Percentiles rank a stretch among this genome's conserved stretches.
Evolutionary conservation across 139 green algal species (phyloP).

Genomic region (Chlorella sorokiniana): DNA sequence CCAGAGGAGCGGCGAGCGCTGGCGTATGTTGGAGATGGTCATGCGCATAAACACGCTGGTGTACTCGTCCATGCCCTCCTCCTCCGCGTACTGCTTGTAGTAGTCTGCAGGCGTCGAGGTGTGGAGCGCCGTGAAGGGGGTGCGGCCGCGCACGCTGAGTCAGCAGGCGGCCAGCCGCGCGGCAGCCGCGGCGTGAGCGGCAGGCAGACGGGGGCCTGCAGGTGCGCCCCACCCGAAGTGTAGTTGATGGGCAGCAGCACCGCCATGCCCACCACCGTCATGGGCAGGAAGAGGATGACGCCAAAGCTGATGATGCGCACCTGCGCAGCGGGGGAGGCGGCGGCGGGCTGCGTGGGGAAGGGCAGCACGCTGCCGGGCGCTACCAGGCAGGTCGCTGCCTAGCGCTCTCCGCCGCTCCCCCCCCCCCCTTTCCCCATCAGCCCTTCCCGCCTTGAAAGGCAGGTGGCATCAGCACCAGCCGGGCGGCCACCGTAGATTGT

Average conservation of each 20-base stretch:
- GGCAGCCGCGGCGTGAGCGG: too few species aligned
- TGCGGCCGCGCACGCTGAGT: neutral
- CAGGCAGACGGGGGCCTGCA: neutral
- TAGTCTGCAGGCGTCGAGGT: neutral
- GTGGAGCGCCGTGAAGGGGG: neutral
- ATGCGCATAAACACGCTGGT: conserved; percentile 43
- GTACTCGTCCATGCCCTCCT: conserved; percentile 29
- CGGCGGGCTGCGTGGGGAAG: too few species aligned
- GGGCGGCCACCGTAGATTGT: neutral
- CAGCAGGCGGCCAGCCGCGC: too few species aligned
- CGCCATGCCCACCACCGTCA: conserved; percentile 42
- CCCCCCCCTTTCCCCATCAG: neutral
- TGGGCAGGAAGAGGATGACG: conserved; percentile 49
- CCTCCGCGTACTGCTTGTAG: conserved; percentile 15
- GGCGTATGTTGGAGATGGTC: conserved; percentile 48
- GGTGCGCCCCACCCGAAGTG: conserved; percentile 14
- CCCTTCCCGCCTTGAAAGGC: too few species aligned
- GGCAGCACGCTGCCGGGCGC: too few species aligned
- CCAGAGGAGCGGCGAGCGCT: conserved; percentile 31
- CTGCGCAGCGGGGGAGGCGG: neutral
- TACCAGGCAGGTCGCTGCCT: neutral
- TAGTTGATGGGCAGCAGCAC: conserved; percentile 46
- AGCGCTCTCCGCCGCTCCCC: neutral
- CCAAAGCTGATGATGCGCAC: conserved; percentile 48
- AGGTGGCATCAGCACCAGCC: neutral